Evolutionary conservation across 441 rosid genomes (phyloP).

Genomic region (Croton laevigatus): DNA sequence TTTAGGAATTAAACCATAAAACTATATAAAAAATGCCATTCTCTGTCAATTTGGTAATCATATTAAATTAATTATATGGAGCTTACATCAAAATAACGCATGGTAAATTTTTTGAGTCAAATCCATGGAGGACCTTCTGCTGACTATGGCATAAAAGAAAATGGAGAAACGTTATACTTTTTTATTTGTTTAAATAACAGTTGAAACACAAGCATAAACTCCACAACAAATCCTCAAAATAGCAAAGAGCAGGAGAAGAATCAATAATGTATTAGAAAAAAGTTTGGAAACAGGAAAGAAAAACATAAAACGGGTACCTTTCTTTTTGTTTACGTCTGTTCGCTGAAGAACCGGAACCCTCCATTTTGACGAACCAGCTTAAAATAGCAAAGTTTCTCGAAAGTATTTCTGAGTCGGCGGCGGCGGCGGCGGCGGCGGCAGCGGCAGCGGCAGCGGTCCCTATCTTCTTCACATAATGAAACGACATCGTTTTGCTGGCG

Average conservation of each 20-base stretch:
- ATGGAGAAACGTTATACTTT: background rate
- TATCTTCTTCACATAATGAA: background rate
- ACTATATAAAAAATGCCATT: background rate
- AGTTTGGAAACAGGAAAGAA: background rate
- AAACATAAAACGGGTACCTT: background rate
- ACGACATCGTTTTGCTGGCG: constrained; percentile 1
- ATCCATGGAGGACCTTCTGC: background rate
- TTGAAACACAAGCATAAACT: background rate
- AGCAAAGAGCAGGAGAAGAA: background rate
- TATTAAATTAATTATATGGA: no score
- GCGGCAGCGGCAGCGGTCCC: background rate
- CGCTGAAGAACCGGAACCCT: background rate
- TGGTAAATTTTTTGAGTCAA: no score
- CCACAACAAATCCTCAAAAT: no score
- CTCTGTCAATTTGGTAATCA: background rate
- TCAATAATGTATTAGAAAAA: background rate
- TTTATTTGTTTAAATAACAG: background rate
- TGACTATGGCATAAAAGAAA: background rate
- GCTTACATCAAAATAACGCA: no score
- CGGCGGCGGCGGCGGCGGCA: background rate
- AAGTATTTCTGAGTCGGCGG: background rate
- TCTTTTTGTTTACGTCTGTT: background rate
- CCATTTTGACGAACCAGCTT: background rate
- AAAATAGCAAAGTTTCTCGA: background rate
- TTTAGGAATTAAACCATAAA: background rate